Percentiles rank a stretch among this genome's conserved stretches.
Conservation (phyloP, 768 basidiomycete species). For the Candolleomyces efflorescens region DNA sequence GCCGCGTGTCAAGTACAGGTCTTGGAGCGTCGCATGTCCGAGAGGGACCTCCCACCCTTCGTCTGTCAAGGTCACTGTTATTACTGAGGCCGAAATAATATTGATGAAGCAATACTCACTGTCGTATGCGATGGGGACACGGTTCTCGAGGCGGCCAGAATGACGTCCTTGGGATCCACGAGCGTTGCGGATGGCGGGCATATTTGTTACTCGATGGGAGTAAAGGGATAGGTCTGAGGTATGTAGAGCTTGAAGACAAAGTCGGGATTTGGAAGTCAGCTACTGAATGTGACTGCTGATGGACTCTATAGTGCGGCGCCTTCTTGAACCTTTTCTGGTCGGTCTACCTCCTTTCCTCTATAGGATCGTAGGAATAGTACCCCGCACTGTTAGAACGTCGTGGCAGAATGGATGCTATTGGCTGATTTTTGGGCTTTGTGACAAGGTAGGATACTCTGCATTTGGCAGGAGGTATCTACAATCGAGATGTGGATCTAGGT, state of each 20-base stretch:
- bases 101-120: not conserved
- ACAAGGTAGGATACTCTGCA: not conserved
- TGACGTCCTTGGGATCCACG: not conserved
- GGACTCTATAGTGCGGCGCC: not conserved
- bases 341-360: not conserved
- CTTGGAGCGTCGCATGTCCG: not conserved
- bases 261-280: not conserved
- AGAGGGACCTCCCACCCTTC: constrained; percentile 3
- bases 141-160: not conserved
- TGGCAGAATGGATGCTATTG: not conserved
- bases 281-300: not conserved
- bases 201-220: not conserved
- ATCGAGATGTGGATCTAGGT: not conserved
- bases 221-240: too few relatives aligned
- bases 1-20: not conserved
- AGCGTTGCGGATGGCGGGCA: constrained; percentile 1
- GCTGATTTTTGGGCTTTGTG: not conserved
- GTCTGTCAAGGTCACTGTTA: not conserved
- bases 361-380: not conserved
- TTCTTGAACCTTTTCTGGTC: not conserved
- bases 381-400: not conserved
- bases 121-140: not conserved
- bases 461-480: not conserved
- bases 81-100: not conserved
- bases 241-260: not conserved